Conservation (phyloP, 2,329 filamentous ascomycete species). For the Cercospora beticola region DNA sequence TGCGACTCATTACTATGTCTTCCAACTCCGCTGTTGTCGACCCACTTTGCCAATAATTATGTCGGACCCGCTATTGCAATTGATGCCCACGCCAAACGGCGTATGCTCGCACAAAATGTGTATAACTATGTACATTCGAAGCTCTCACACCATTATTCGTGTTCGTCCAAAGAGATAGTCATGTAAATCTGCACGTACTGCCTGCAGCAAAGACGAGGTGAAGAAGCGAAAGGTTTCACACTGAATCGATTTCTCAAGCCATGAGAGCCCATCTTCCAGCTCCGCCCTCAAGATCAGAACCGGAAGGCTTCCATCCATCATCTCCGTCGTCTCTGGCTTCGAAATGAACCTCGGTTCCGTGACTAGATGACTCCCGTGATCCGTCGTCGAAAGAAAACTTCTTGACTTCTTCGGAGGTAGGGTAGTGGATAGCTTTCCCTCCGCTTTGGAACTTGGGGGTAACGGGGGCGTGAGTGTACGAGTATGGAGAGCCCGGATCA, state of each 20-base stretch:
- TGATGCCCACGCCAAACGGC: not conserved
- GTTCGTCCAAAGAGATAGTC: not conserved
- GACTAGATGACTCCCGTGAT: not conserved
- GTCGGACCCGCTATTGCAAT: not conserved
- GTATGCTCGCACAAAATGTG: not conserved
- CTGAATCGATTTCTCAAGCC: slow-evolving; percentile 1
- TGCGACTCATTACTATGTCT: not conserved
- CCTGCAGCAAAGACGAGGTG: not conserved
- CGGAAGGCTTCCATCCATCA: slow-evolving; percentile 17
- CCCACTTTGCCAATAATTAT: not conserved
- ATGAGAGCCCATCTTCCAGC: not conserved
- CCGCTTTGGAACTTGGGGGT: not conserved
- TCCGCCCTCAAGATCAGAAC: not conserved
- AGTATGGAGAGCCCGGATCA: not conserved
- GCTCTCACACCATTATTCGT: not conserved
- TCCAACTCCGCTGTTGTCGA: not conserved
- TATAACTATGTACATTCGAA: not conserved
- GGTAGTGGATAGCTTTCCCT: not conserved
- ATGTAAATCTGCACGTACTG: not conserved
- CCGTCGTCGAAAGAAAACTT: not conserved
- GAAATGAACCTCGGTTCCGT: not conserved
- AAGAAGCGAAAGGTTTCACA: not conserved
- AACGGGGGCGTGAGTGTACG: not conserved
- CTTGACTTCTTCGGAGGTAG: not conserved
- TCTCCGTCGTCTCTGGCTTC: slow-evolving; percentile 2